Base-by-base conservation (phyloP, 192 early-diverging fungal species). In the Coemansia brasiliensis region DNA sequence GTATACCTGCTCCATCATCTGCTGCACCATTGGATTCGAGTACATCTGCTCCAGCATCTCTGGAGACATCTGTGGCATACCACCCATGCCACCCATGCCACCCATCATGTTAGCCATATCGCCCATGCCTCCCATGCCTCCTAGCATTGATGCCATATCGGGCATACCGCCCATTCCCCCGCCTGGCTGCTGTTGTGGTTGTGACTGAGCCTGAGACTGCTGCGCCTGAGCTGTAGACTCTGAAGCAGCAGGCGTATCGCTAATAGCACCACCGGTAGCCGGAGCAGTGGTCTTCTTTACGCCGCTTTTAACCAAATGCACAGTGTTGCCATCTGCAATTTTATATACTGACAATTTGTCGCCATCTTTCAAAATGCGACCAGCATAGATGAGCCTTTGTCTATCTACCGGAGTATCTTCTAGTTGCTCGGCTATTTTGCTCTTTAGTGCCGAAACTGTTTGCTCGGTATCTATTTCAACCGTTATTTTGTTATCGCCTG, bases 341-440 rank as follows among this genome's bases (percentile, higher is more conserved):
- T 96, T 96, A 80, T 94, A 95, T 7, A 65, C 65, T 2, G 71
- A 61, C 18, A 98, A 70, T 2, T 72, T 85, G 29, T 96, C 93
- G 11, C 66, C 82, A 69, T 98, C 94, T 74, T 98, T 98, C 44
- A 98, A 85, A 41, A 98, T 94, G 37, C 87, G 82, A 9, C 96
- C 96, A 29, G 94, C 86, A 68, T 87, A 98, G 59, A 98, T 98
- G 41, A 98, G 83, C 16, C 95, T 83, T 71, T 93, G 95, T 35
- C 82, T 67, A 12, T 82, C 83, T 15, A 81, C 83, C 3, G 89
- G 84, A 6, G 87, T 86, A 40, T 88, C 79, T 12, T 81, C 80
- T 11, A 83, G 45, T 41, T 80, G 57, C 21, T 77, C 75, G 10
- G 88, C 83, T 54, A 96, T 88, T 44, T 85, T 83, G 13, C 79